Conservation (phyloP, 148 eudicot species). For the Persicaria tinctoria region DNA sequence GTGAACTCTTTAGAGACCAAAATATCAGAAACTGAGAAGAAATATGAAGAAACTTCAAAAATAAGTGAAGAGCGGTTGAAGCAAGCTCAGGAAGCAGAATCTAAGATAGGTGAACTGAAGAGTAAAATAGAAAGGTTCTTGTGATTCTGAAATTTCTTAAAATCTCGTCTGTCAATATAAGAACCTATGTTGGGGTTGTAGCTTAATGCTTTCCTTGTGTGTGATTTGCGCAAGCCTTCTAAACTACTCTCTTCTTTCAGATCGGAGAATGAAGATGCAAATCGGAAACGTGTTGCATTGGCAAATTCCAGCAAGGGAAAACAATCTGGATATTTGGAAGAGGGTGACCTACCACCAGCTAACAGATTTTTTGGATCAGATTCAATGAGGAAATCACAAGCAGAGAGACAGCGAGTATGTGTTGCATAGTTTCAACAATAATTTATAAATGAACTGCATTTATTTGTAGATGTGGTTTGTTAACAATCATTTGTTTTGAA, state of each 20-base stretch:
- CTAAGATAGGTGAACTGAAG: constrained; percentile 64
- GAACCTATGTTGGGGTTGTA: background rate
- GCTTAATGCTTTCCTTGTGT: background rate
- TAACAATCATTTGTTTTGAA: background rate
- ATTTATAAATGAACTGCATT: background rate
- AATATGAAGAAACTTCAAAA: constrained; percentile 21
- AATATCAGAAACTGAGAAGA: constrained; percentile 38
- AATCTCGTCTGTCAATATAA: background rate
- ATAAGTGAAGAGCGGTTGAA: constrained; percentile 65
- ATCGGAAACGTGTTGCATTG: constrained; percentile 48
- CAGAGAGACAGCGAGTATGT: constrained; percentile 56
- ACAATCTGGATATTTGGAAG: constrained; percentile 46
- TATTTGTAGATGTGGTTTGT: background rate
- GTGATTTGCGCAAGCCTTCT: background rate
- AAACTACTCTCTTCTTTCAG: constrained; percentile 23
- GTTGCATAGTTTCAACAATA: background rate
- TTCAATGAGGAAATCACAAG: constrained; percentile 57
- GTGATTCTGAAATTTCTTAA: background rate
- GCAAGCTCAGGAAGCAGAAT: constrained; percentile 72
- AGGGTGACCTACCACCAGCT: constrained; percentile 36
- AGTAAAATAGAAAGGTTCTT: constrained; percentile 61
- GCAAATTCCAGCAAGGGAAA: constrained; percentile 31
- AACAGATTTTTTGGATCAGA: constrained; percentile 45
- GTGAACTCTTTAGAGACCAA: constrained; percentile 63
- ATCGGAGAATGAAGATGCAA: constrained; percentile 51